Base-by-base conservation (phyloP, 768 basidiomycete genomes). In the Plicaturopsis crispa region DNA sequence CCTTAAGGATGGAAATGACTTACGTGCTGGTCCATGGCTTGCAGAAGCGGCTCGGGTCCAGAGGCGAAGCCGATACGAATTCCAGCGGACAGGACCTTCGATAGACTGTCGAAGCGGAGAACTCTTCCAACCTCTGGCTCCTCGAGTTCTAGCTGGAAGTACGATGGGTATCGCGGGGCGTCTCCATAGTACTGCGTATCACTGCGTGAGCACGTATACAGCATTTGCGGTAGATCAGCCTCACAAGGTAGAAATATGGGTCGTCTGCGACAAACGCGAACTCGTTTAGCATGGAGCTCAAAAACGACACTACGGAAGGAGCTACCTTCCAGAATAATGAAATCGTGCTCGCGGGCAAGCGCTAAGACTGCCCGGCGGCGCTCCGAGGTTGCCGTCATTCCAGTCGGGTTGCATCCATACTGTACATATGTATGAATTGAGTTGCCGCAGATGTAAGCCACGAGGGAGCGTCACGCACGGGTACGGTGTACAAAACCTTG, bases 401-500 rank as follows among this genome's bases (percentile, higher is more conserved):
- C 91, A 6, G 82, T 86, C 3, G 89, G 91, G 57, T 93, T 93
- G 47, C 81, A 83, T 23, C 90, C 91, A 49, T 82, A 84, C 81
- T 85, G 43, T 12, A 32, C 8, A 28, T 6, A 23, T 4, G 24
- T 39, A 20, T 31, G 30, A 13, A 19, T 16, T 18, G 14, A 36
- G 4, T 20, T 16, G 12, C 8, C 22, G 22, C 4, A 35, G 35
- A 44, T 4, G 40, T 28, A 41, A 34, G 24, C 41, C 11, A 41
- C 35, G 22, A 8, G 39, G 33, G 17, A 19, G 31, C 30, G 31
- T 34, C 38, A 54, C 74, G 17, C 57, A 84, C 83, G 4, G 79
- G 81, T 26, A 91, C 80, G 4, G 80, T 90, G 60, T 93, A 94
- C 28, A 94, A 62, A 0, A 81, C 64, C 57, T 77, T 87, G 4